These are phyloP conservation scores for Fagopyrum esculentum DNA, from an alignment of 148 eudicot genomes.

Conservation along the genomic window DNA sequence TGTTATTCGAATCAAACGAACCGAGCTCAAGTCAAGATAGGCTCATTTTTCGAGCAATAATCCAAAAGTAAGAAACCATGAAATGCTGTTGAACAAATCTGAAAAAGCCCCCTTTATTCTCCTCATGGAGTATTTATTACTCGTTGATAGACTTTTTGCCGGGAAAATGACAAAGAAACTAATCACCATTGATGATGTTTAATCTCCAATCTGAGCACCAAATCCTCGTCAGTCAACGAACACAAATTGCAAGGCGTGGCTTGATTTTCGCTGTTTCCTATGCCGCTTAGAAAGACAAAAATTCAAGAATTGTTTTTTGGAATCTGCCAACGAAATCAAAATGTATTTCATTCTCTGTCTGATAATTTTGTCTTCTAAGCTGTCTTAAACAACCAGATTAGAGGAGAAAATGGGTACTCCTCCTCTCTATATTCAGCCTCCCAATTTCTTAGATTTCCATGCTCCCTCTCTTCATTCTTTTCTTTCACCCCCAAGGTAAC, in stretches of 20 bases:
- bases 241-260: slow-evolving; percentile 21
- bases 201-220: no score
- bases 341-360: neutral
- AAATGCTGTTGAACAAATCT: neutral
- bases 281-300: neutral
- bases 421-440: slow-evolving; percentile 9
- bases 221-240: neutral
- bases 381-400: neutral
- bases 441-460: neutral
- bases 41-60: no score
- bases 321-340: slow-evolving; percentile 12
- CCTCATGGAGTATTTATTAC: neutral
- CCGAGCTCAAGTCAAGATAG: no score
- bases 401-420: neutral
- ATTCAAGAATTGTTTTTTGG: neutral
- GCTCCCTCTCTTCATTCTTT: slow-evolving; percentile 4
- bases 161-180: neutral
- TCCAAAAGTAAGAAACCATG: no score
- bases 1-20: no score
- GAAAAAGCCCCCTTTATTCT: neutral
- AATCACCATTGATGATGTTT: neutral
- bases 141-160: neutral
- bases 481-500: slow-evolving; percentile 1
- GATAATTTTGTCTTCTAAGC: neutral
- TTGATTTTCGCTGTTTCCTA: slow-evolving; percentile 18